Evolutionary conservation across 441 rosid genomes (phyloP).

Genomic region (Aquilaria agallochum): DNA sequence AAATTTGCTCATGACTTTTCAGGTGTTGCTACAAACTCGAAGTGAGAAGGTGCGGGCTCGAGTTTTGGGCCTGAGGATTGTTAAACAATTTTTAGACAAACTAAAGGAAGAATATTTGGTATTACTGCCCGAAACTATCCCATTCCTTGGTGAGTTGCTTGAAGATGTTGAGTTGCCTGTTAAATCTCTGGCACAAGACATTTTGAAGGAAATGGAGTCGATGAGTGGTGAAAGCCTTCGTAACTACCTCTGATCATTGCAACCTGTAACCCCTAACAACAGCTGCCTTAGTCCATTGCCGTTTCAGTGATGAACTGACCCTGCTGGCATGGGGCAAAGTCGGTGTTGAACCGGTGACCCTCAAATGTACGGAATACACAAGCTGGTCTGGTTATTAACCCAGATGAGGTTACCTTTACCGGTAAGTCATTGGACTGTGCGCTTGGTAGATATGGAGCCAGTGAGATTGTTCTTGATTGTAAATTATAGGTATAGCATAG

Average conservation of each 20-base stretch:
- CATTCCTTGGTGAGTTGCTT: conserved; percentile 86
- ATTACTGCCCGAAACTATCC: conserved; percentile 79
- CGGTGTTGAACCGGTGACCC: too few species aligned
- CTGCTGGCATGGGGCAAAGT: too few species aligned
- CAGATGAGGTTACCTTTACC: too few species aligned
- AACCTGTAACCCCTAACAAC: background rate
- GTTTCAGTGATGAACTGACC: background rate
- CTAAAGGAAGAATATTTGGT: conserved; percentile 91
- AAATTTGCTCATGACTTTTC: conserved; percentile 8
- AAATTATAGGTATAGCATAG: background rate
- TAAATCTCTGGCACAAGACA: conserved; percentile 79
- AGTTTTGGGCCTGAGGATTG: conserved; percentile 71
- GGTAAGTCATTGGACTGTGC: background rate
- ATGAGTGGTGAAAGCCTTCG: conserved; percentile 85
- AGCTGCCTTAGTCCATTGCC: background rate
- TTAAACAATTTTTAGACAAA: conserved; percentile 66
- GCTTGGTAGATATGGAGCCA: background rate
- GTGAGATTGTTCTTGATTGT: background rate
- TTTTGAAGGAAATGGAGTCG: conserved; percentile 84
- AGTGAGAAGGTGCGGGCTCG: conserved; percentile 76
- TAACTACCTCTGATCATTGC: conserved; percentile 52
- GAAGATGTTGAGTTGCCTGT: conserved; percentile 89
- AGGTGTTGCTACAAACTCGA: conserved; percentile 95
- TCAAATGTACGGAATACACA: too few species aligned
- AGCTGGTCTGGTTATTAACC: too few species aligned